These are phyloP conservation scores for Chalciporus chontae DNA, from an alignment of 768 basidiomycete species.

Conservation along the genomic window DNA sequence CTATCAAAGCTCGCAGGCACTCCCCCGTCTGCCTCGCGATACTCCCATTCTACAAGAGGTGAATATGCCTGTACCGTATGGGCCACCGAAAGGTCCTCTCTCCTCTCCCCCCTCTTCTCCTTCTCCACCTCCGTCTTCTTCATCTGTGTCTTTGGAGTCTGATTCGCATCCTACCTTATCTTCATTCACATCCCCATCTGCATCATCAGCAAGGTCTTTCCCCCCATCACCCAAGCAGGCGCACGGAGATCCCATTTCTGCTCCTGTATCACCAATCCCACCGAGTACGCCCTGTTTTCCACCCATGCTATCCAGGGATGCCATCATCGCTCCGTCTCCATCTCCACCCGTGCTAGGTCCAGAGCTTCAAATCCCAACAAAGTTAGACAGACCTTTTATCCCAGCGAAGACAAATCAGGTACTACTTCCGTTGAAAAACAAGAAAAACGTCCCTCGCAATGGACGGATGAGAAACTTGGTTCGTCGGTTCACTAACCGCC, in stretches of 20 bases:
- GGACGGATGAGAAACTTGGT: constrained; percentile 26
- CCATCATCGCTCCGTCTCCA: background rate
- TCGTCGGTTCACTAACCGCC: constrained; percentile 24
- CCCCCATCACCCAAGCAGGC: background rate
- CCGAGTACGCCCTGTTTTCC: background rate
- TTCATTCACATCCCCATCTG: constrained; percentile 11
- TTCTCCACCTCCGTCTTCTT: background rate
- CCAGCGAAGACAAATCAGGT: background rate
- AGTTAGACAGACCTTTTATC: background rate
- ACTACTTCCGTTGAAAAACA: constrained; percentile 2
- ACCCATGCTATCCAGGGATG: background rate
- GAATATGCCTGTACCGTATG: background rate
- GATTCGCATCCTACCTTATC: constrained; percentile 3
- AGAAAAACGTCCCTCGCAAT: constrained; percentile 11
- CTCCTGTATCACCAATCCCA: background rate
- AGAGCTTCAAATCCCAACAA: background rate
- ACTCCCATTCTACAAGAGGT: background rate
- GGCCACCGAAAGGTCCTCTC: background rate
- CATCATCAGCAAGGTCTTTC: constrained; percentile 11
- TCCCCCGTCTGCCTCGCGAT: background rate
- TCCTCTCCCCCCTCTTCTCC: background rate
- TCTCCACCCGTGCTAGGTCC: background rate
- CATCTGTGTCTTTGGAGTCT: constrained; percentile 7
- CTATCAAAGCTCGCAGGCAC: constrained; percentile 1
- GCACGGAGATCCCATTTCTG: background rate